A percentile compares a stretch with the other conserved stretches of the same genome.
Conservation (phyloP, 345 rosid genomes). For the Mercurialis annua region DNA sequence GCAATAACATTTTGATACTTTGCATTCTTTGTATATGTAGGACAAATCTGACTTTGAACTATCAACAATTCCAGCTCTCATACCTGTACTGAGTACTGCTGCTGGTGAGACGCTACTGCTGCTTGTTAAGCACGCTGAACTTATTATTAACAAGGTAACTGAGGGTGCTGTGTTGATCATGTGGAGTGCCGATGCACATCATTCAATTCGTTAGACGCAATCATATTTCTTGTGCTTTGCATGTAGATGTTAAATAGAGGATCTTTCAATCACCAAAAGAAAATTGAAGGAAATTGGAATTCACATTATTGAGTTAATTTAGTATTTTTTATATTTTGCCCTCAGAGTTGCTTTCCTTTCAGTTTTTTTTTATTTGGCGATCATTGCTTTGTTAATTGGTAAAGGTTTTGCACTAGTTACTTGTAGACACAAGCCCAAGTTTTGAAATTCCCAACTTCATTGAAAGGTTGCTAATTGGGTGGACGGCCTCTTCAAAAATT, state of each 20-base stretch:
- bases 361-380: neutral
- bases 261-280: neutral
- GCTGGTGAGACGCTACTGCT: conserved; percentile 85
- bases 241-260: neutral
- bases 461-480: neutral
- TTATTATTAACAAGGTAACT: conserved; percentile 76
- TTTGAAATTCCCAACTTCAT: neutral
- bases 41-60: conserved; percentile 88
- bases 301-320: neutral
- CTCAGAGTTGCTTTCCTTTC: neutral
- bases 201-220: conserved; percentile 1
- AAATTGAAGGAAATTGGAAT: neutral
- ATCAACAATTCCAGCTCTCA: conserved; percentile 85
- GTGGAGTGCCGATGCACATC: neutral
- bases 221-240: neutral
- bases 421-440: neutral
- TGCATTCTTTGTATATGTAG: conserved; percentile 48
- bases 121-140: conserved; percentile 90
- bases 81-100: conserved; percentile 87
- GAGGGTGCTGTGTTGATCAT: neutral
- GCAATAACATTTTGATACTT: conserved; percentile 13
- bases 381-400: neutral
- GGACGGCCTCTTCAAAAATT: neutral
- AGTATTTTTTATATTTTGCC: neutral
- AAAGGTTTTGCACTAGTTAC: neutral